Base-by-base conservation (phyloP, 2,329 filamentous ascomycete species). In the Lomentospora prolificans region DNA sequence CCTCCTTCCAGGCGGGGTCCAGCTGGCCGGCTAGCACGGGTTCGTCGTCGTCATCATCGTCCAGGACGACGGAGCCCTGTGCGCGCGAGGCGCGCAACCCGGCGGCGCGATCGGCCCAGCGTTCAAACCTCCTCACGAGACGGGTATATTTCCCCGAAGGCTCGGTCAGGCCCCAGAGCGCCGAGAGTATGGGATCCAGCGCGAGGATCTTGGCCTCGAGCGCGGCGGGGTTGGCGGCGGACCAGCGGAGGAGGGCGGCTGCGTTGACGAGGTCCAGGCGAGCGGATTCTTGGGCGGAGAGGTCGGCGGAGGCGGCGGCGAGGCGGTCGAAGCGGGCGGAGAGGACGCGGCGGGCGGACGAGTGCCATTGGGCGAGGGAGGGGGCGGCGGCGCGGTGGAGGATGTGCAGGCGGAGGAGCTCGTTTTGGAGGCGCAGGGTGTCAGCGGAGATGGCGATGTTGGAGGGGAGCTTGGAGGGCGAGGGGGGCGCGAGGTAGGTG, bases 331-430 rank as follows among this genome's bases (percentile, higher is more conserved):
- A 83, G 14, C 75, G 72, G 2, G 53, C 60, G 0, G 71, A 71
- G 3, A 86, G 70, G 53, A 71, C 73, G 4, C 61, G 57, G 57
- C 73, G 72, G 1, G 84, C 84, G 61, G 79, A 83, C 2, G 69
- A 74, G 58, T 76, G 75, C 81, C 83, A 87, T 55, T 75, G 69
- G 3, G 64, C 62, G 1, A 72, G 64, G 0, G 75, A 75, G 3
- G 64, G 58, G 1, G 66, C 67, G 3, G 79, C 76, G 55, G 77
- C 76, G 59, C 78, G 76, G 65, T 87, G 84, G 22, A 88, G 66
- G 6, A 87, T 69, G 51, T 85, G 81, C 6, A 87, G 71, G 62
- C 86, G 83, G 24, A 88, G 70, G 2, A 88, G 73, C 64, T 85
- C 81, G 2, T 82, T 78, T 65, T 87, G 85, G 5, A 85, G 70